phyloP scores from a whole-genome alignment of 305 asterid genomes.

The Fraxinus ornus region DNA sequence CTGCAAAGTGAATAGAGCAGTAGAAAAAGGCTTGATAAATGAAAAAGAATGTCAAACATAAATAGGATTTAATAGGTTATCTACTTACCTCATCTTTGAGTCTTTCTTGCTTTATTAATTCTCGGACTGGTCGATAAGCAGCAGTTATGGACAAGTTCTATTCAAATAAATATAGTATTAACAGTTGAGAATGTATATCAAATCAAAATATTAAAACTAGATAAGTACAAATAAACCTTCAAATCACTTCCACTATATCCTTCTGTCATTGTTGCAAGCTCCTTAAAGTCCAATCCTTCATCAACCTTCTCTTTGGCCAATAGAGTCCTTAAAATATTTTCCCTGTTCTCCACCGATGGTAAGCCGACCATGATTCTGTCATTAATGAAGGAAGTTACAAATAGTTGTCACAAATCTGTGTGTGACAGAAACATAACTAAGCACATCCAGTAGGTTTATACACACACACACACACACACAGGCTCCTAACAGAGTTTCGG shows the following conservation, averaged over 20 bases:
- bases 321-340: slow-evolving; percentile 64
- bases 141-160: slow-evolving; percentile 79
- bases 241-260: slow-evolving; percentile 92
- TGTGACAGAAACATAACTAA: neutral
- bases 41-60: neutral
- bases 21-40: slow-evolving; percentile 9
- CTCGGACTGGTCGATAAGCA: slow-evolving; percentile 77
- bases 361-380: slow-evolving; percentile 84
- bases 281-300: slow-evolving; percentile 53
- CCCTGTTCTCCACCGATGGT: slow-evolving; percentile 73
- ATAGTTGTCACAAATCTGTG: slow-evolving; percentile 13
- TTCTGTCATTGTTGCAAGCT: slow-evolving; percentile 73
- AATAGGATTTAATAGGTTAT: neutral
- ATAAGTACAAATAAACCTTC: slow-evolving; percentile 48
- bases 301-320: slow-evolving; percentile 72
- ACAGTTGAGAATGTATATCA: neutral
- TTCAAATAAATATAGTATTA: slow-evolving; percentile 19
- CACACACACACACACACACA: neutral
- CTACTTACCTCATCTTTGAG: slow-evolving; percentile 45
- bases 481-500: neutral
- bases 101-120: slow-evolving; percentile 60
- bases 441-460: neutral
- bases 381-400: slow-evolving; percentile 3
- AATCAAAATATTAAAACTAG: slow-evolving; percentile 4
- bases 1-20: slow-evolving; percentile 28